Evolutionary conservation across 148 eudicot species (phyloP), one percentile per base, ranked within the genome.

Genomic region (Persicaria tinctoria): DNA sequence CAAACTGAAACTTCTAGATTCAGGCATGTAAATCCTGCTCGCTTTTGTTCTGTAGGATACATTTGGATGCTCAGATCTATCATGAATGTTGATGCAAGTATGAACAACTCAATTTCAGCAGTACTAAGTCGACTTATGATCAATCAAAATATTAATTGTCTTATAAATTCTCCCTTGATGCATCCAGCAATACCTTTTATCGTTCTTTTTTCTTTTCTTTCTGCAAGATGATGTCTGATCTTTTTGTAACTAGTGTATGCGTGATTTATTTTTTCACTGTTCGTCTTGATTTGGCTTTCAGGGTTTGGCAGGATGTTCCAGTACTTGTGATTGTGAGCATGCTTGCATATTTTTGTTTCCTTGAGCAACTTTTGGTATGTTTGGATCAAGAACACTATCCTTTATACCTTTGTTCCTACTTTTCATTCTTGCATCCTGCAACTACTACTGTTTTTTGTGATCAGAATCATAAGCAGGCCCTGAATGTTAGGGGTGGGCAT

Each of bases 241-340:
- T 50, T 50, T 12, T 50, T 50, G 53, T 9, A 13, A 60, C 6
- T 60, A 18, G n/a, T 11, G 5, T 16, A 45, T 69, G 57, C 57
- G 11, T 45, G 44, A 45, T 47, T 69, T 45, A 69, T 16, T n/a
- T 23, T 5, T 44, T 69, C 16, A 49, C 6, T 12, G 18, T 69
- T 69, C 32, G 13, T 48, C 0, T 18, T 18, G 14, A 8, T 12
- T 50, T 71, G 32, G 38, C 32, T 78, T 80, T 68, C 89, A 96
- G 99, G 85, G 88, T 89, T 68, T 96, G 97, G 97, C 94, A 96
- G 83, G 94, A 96, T 75, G 97, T 96, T 74, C 99, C 99, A 0
- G 88, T 92, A 77, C 91, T 96, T 48, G 97, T 92, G 63, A 90
- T 92, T 41, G 90, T 96, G 41, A 92, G 99, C 86, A 95, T 95